Percentiles rank a stretch among this genome's conserved stretches.
Evolutionary conservation across 2,329 filamentous ascomycete genomes (phyloP).

Genomic region (Xylogone sp.): DNA sequence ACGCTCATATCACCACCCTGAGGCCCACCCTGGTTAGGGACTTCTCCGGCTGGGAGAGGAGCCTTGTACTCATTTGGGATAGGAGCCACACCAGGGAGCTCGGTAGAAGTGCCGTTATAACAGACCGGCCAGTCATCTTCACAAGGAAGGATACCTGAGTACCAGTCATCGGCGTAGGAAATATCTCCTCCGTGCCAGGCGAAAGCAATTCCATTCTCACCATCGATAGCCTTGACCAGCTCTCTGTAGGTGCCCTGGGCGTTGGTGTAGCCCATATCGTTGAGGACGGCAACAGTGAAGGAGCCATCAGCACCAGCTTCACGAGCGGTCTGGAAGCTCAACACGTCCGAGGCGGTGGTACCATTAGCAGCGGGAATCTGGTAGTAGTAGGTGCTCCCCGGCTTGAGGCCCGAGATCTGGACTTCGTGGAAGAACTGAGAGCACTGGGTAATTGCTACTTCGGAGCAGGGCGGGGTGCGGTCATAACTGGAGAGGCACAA

Average conservation of each 20-base stretch:
- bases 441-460: constrained; percentile 43
- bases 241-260: constrained; percentile 43
- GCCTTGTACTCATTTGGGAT: constrained; percentile 31
- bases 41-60: constrained; percentile 42
- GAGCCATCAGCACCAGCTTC: constrained; percentile 36
- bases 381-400: constrained; percentile 48
- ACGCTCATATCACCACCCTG: constrained; percentile 16
- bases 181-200: constrained; percentile 51
- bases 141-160: constrained; percentile 46
- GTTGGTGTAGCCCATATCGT: constrained; percentile 53
- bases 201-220: constrained; percentile 39
- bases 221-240: constrained; percentile 33
- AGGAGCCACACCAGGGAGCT: constrained; percentile 7
- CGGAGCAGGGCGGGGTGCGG: constrained; percentile 46
- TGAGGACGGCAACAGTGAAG: constrained; percentile 44
- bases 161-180: constrained; percentile 48
- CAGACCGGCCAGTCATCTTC: constrained; percentile 44
- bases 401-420: constrained; percentile 34
- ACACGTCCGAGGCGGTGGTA: constrained; percentile 41
- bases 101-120: constrained; percentile 42
- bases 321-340: constrained; percentile 43
- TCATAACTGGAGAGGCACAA: constrained; percentile 35
- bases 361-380: constrained; percentile 44
- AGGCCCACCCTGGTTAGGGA: constrained; percentile 37
- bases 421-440: constrained; percentile 50